Evolutionary conservation across 495 filamentous ascomycete genomes (phyloP), one percentile per base, ranked within the genome.

Genomic region (Apiosordaria backusii): DNA sequence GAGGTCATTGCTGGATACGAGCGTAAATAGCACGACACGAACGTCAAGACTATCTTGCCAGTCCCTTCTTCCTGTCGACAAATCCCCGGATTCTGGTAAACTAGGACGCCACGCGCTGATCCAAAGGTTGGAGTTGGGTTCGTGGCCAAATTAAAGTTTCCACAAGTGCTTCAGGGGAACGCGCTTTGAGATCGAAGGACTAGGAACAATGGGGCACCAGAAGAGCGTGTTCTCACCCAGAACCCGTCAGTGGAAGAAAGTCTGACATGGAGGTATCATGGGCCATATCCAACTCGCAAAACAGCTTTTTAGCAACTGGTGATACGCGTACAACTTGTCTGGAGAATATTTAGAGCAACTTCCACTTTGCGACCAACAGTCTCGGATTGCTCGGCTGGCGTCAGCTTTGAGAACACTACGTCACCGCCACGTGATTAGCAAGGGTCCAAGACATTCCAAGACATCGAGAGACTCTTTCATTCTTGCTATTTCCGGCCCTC

Each of bases 361-460:
- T 7, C 53, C 19, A 55, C 53, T 21, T 55, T 55, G 53, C 53
- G 22, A 21, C 53, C 19, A 24, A 55, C 53, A 55, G 53, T 55
- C 53, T 55, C 53, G 53, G 53, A 24, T 24, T 55, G 19, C 52
- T 55, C 52, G 52, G 52, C 52, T 21, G 52, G 52, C 52, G 52
- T 55, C 57, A 60, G 57, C 57, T 60, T 24, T 29, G 27, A 24
- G 24, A 27, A 27, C 27, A 16, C 68, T 67, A 70, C 68, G 68
- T 70, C 68, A 70, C 68, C 23, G 50, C 65, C 68, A 67, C 68
- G 60, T 66, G 67, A 64, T 29, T 21, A 60, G 27, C 52, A 25
- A 19, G 16, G 23, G 23, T 62, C 61, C 25, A 55, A 23, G 52
- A 55, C 52, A 55, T 45, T 45, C 35, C 35, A 45, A 45, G 35